phyloP scores from a whole-genome alignment of 2,329 filamentous ascomycete species.

The Scorias spongiosa region DNA sequence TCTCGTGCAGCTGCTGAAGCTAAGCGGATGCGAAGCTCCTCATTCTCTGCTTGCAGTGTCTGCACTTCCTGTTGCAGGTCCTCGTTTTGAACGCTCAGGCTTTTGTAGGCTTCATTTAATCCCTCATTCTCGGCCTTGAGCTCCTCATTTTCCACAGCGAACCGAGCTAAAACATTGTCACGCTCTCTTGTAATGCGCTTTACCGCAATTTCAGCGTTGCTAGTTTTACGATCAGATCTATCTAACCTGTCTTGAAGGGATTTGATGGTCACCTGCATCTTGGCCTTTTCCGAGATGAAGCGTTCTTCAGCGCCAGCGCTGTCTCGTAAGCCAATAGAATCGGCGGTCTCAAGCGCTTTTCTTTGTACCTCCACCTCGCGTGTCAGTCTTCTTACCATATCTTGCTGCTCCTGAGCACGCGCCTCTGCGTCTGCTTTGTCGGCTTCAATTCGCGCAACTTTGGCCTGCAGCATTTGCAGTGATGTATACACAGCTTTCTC shows the following conservation, averaged over 20 bases:
- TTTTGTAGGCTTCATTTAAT: conserved; percentile 33
- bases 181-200: conserved; percentile 48
- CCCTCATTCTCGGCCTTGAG: conserved; percentile 35
- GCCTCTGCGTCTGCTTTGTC: conserved; percentile 40
- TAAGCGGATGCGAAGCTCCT: conserved; percentile 14
- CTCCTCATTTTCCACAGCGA: conserved; percentile 41
- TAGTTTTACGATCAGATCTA: conserved; percentile 46
- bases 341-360: conserved; percentile 28
- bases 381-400: conserved; percentile 41
- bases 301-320: conserved; percentile 26
- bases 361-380: conserved; percentile 29
- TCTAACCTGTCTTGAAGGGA: conserved; percentile 47
- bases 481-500: conserved; percentile 50
- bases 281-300: conserved; percentile 38
- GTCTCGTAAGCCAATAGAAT: conserved; percentile 32
- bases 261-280: conserved; percentile 44
- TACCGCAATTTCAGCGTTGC: conserved; percentile 47
- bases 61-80: conserved; percentile 35
- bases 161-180: conserved; percentile 46
- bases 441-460: conserved; percentile 39
- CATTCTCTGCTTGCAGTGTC: conserved; percentile 25
- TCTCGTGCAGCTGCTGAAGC: not conserved
- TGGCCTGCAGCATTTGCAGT: conserved; percentile 42
- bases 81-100: conserved; percentile 75
- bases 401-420: conserved; percentile 40